Conservation (phyloP, 139 green algal genomes). For the Coccomyxa sp. region DNA sequence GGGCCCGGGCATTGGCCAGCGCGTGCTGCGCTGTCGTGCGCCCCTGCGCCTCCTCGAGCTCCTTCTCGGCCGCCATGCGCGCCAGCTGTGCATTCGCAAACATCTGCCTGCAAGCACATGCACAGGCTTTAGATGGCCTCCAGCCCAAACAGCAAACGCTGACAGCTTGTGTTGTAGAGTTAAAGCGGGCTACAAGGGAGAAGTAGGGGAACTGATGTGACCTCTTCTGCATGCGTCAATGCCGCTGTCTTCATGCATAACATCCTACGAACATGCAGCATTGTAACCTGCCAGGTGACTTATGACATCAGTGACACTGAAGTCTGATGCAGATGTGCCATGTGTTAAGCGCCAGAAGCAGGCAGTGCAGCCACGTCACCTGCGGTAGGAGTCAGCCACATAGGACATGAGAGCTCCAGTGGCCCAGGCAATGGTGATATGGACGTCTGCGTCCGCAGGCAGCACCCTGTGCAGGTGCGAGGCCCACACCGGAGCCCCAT, state of each 20-base stretch:
- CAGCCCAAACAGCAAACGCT: no score
- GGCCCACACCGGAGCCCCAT: not conserved
- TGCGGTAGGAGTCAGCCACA: slow-evolving; percentile 64
- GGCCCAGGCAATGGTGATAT: slow-evolving; percentile 69
- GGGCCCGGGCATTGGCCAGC: slow-evolving; percentile 45
- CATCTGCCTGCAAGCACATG: slow-evolving; percentile 55
- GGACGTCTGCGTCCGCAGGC: slow-evolving; percentile 50
- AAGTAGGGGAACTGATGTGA: no score
- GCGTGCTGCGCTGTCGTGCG: slow-evolving; percentile 56
- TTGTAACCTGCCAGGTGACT: not conserved
- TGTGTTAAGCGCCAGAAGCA: no score
- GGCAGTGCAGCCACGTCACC: slow-evolving; percentile 22
- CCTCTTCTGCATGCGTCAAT: no score
- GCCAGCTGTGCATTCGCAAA: slow-evolving; percentile 66
- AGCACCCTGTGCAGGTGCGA: slow-evolving; percentile 20
- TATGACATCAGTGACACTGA: not conserved
- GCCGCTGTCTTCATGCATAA: no score
- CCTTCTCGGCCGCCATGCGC: slow-evolving; percentile 51
- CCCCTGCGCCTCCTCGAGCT: slow-evolving; percentile 61
- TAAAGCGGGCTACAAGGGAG: no score
- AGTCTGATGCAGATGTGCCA: not conserved
- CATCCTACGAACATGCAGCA: not conserved
- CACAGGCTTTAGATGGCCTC: no score
- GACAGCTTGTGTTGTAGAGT: no score
- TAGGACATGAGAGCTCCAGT: slow-evolving; percentile 74